Percentiles rank a stretch among this genome's conserved stretches.
These are phyloP conservation scores for Barnettozyma botsteinii DNA, from an alignment of 805 yeast species.

Conservation along the genomic window DNA sequence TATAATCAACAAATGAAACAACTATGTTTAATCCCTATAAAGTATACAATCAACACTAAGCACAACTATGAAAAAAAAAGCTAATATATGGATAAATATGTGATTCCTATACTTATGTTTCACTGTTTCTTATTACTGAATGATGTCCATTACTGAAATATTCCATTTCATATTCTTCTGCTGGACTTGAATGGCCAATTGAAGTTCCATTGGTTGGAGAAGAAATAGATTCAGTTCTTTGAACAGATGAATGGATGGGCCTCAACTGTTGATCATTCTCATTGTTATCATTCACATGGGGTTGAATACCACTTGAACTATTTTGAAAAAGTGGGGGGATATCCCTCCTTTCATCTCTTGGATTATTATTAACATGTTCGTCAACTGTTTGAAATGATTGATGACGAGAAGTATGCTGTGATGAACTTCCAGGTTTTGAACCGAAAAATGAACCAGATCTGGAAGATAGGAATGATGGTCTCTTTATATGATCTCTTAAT, in stretches of 20 bases:
- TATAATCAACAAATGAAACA: too few species aligned
- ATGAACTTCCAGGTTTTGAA: constrained; percentile 3
- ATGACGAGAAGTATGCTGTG: not conserved
- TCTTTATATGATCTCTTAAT: constrained; percentile 19
- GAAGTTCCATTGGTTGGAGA: too few species aligned
- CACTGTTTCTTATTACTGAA: not conserved
- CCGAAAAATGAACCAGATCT: not conserved
- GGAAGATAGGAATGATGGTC: constrained; percentile 20
- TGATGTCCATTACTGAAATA: constrained; percentile 1
- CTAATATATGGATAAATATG: not conserved
- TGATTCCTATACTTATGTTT: not conserved
- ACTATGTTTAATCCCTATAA: too few species aligned
- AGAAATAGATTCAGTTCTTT: too few species aligned
- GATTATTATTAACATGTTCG: too few species aligned
- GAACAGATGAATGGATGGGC: too few species aligned
- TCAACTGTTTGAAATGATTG: not conserved
- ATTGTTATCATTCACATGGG: too few species aligned
- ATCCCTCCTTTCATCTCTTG: too few species aligned
- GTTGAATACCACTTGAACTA: too few species aligned
- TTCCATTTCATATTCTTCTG: constrained; percentile 5
- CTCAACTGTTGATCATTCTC: too few species aligned
- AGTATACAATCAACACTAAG: not conserved
- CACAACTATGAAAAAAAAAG: not conserved
- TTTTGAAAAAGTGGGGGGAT: too few species aligned
- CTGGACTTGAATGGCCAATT: not conserved